Conservation (phyloP, 805 yeast species). For the Starmerella apicola region DNA sequence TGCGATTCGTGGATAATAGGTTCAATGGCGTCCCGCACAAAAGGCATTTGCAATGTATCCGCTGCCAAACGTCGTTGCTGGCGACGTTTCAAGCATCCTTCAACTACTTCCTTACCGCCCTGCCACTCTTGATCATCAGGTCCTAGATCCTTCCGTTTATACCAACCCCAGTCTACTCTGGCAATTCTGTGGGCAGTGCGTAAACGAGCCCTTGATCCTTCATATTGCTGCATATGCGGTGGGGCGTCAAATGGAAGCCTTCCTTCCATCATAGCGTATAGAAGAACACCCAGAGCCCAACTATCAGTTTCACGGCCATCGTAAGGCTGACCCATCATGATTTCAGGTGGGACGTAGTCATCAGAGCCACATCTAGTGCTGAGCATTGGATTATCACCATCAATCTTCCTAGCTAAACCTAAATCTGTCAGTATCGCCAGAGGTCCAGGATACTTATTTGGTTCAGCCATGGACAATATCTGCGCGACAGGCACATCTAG, state of each 20-base stretch:
- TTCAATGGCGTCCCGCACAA: constrained; percentile 26
- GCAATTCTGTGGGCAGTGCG: constrained; percentile 82
- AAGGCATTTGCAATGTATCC: constrained; percentile 28
- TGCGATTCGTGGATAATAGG: constrained; percentile 3
- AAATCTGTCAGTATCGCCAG: constrained; percentile 67
- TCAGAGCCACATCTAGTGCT: constrained; percentile 92
- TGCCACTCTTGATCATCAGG: constrained; percentile 34
- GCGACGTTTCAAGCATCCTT: constrained; percentile 36
- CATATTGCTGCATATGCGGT: constrained; percentile 28
- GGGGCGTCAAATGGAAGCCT: constrained; percentile 87
- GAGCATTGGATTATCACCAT: constrained; percentile 47
- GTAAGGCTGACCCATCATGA: constrained; percentile 78
- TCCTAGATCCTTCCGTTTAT: constrained; percentile 31
- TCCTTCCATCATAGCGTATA: constrained; percentile 73
- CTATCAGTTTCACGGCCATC: constrained; percentile 85
- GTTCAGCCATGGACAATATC: constrained; percentile 20
- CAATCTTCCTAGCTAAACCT: constrained; percentile 68
- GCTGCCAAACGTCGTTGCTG: constrained; percentile 33
- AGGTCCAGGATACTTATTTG: constrained; percentile 20
- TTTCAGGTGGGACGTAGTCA: constrained; percentile 91
- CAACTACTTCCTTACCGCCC: constrained; percentile 41
- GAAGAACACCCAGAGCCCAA: constrained; percentile 91
- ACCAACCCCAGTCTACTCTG: constrained; percentile 87
- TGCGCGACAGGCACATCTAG: constrained; percentile 30
- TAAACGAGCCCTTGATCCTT: constrained; percentile 32